Percentiles rank a stretch among this genome's conserved stretches.
phyloP scores from a whole-genome alignment of 2,329 filamentous ascomycete genomes.

The Stagonosporopsis vannaccii region DNA sequence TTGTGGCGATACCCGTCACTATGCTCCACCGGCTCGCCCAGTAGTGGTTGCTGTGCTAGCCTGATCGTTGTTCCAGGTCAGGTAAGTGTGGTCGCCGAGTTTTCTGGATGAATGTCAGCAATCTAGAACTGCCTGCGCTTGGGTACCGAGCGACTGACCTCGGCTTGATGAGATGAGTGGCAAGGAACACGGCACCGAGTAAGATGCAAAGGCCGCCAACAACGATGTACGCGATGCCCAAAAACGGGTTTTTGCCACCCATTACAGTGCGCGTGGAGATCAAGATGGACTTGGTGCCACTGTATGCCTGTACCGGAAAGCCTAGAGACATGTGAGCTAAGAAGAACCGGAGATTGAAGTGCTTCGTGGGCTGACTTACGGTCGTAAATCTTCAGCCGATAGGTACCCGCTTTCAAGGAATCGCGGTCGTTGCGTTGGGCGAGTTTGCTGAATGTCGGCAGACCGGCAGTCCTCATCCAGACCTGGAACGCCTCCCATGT shows the following conservation, averaged over 20 bases:
- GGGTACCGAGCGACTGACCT: conserved; percentile 65
- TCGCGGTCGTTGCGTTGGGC: conserved; percentile 80
- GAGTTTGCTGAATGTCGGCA: conserved; percentile 94
- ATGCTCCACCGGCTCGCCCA: conserved; percentile 51
- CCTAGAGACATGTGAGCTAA: conserved; percentile 60
- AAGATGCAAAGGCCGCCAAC: conserved; percentile 93
- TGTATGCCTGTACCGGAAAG: conserved; percentile 80
- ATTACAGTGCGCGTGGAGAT: conserved; percentile 91
- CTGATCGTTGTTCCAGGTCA: conserved; percentile 88
- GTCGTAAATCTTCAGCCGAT: conserved; percentile 77
- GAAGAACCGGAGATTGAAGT: neutral
- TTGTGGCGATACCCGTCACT: conserved; percentile 23
- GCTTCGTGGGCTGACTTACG: conserved; percentile 64
- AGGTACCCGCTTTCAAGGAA: conserved; percentile 73
- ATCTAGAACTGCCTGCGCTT: neutral
- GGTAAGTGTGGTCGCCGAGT: conserved; percentile 95
- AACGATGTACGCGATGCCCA: conserved; percentile 94
- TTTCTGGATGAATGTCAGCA: conserved; percentile 66
- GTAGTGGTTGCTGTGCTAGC: conserved; percentile 63
- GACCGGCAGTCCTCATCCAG: conserved; percentile 97
- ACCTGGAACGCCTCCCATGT: conserved; percentile 89
- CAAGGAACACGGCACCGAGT: conserved; percentile 85
- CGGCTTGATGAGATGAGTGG: conserved; percentile 89
- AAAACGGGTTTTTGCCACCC: conserved; percentile 92
- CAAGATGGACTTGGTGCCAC: conserved; percentile 87